Percentiles rank a stretch among this genome's conserved stretches.
Conservation (phyloP, 768 basidiomycete genomes). For the Phlegmacium glaucopus region DNA sequence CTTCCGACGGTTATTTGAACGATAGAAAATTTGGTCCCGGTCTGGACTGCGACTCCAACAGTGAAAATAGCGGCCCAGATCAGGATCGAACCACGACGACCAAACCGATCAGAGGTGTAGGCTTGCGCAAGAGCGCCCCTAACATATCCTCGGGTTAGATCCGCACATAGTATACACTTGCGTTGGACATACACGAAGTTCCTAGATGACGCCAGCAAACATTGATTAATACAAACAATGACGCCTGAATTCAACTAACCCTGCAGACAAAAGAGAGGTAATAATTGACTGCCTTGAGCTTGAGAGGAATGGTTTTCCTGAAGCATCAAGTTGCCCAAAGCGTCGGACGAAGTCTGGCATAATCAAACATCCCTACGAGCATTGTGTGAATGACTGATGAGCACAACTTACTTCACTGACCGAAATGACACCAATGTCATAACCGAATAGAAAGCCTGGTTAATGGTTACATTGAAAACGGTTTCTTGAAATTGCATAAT, state of each 20-base stretch:
- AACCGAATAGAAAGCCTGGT: constrained; percentile 65
- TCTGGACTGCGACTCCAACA: constrained; percentile 65
- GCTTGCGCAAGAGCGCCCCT: constrained; percentile 68
- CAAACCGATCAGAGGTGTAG: constrained; percentile 71
- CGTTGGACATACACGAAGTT: background rate
- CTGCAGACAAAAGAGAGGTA: constrained; percentile 74
- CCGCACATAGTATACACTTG: background rate
- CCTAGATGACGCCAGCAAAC: constrained; percentile 1
- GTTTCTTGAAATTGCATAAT: background rate
- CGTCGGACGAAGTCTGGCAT: constrained; percentile 74
- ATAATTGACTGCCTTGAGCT: constrained; percentile 72
- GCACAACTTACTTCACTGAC: constrained; percentile 29
- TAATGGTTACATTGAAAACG: background rate
- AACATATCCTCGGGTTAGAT: background rate
- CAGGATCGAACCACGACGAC: constrained; percentile 69
- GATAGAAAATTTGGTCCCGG: constrained; percentile 55
- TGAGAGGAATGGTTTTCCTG: constrained; percentile 51
- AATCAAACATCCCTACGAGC: constrained; percentile 64
- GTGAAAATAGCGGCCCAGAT: constrained; percentile 78
- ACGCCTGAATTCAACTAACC: constrained; percentile 34
- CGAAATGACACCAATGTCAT: constrained; percentile 77
- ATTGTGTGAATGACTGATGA: background rate
- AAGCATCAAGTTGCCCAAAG: constrained; percentile 51
- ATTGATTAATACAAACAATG: constrained; percentile 1
- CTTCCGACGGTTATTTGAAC: constrained; percentile 71